Evolutionary conservation across 257 asterid species (phyloP).

Genomic region (Avicennia marina): DNA sequence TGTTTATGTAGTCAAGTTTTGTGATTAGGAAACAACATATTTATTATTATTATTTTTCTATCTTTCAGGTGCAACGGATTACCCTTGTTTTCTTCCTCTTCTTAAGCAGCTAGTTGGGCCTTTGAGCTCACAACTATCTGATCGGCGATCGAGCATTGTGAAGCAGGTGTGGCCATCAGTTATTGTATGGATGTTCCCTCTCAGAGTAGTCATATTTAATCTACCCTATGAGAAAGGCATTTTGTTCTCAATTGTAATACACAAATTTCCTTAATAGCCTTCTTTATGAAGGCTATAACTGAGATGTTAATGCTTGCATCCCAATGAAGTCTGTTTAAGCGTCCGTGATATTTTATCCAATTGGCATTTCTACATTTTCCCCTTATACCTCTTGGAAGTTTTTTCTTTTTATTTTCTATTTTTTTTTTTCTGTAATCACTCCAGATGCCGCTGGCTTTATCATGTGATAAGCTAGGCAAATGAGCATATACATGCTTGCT

Average conservation of each 20-base stretch:
- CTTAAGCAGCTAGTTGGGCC: conserved; percentile 90
- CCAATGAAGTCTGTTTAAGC: neutral
- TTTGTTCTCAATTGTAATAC: neutral
- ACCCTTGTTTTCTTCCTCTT: conserved; percentile 87
- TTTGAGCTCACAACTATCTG: conserved; percentile 86
- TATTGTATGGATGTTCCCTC: neutral
- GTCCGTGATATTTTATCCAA: neutral
- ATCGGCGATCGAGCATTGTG: conserved; percentile 96
- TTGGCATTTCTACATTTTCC: neutral
- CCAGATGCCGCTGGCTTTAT: neutral
- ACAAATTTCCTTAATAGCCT: neutral
- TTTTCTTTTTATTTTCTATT: no score
- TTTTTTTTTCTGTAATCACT: no score
- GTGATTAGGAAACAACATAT: neutral
- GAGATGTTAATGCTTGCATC: no score
- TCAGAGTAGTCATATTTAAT: neutral
- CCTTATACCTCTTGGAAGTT: neutral
- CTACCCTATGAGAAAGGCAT: neutral
- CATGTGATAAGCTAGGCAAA: neutral
- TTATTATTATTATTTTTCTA: no score
- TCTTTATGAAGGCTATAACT: no score
- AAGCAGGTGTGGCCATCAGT: conserved; percentile 60
- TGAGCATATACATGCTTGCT: neutral
- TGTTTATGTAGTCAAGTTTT: neutral
- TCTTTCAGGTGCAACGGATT: conserved; percentile 81